A percentile compares a stretch with the other conserved stretches of the same genome.
These are phyloP conservation scores for Iberis pinnata DNA, from an alignment of 345 rosid genomes.

Conservation along the genomic window DNA sequence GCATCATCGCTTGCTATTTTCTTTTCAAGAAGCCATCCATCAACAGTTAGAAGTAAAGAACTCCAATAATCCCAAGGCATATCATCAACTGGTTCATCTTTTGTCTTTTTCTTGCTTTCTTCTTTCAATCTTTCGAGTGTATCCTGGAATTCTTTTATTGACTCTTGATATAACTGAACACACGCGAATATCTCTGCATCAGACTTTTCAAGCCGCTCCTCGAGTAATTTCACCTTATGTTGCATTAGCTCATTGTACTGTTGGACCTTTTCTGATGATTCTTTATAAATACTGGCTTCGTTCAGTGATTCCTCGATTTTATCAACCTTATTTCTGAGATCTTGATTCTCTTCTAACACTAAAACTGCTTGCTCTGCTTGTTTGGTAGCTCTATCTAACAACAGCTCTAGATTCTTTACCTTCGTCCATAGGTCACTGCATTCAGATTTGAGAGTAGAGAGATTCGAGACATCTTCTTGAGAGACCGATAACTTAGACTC, in stretches of 20 bases:
- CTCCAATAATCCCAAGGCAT: slow-evolving; percentile 95
- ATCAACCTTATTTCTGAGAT: slow-evolving; percentile 67
- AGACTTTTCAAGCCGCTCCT: slow-evolving; percentile 74
- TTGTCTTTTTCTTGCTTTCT: slow-evolving; percentile 62
- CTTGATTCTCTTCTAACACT: slow-evolving; percentile 79
- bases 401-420: slow-evolving; percentile 58
- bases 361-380: slow-evolving; percentile 80
- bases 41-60: slow-evolving; percentile 64
- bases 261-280: slow-evolving; percentile 65
- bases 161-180: slow-evolving; percentile 72
- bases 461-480: slow-evolving; percentile 60
- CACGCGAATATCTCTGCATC: slow-evolving; percentile 79
- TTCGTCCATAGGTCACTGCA: slow-evolving; percentile 60
- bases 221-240: slow-evolving; percentile 70
- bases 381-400: slow-evolving; percentile 61
- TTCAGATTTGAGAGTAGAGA: slow-evolving; percentile 61
- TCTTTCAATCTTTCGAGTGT: slow-evolving; percentile 68
- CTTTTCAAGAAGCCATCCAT: slow-evolving; percentile 93
- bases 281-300: slow-evolving; percentile 62
- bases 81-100: slow-evolving; percentile 62
- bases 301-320: slow-evolving; percentile 71
- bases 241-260: slow-evolving; percentile 80
- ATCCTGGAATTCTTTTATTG: slow-evolving; percentile 76
- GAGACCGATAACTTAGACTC: slow-evolving; percentile 61
- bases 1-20: slow-evolving; percentile 61